Base-by-base conservation (phyloP, 352 stramenopile species). In the Blastocystis sp. region DNA sequence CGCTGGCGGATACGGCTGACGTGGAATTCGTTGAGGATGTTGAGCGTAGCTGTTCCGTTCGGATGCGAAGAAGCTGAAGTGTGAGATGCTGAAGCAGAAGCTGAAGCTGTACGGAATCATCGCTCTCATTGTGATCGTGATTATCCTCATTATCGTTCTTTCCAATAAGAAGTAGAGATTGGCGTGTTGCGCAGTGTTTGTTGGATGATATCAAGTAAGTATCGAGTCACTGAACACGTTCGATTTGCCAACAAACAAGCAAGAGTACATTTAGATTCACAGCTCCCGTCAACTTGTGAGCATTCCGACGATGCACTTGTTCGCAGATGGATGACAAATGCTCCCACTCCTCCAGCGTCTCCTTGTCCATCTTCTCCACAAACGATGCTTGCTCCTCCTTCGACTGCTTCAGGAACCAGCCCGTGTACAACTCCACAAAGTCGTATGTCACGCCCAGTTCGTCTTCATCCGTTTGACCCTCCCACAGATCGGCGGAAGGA, bases 1-100 rank as follows among this genome's bases (percentile, higher is more conserved):
- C 67, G 7, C 44, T 78, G 32, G 67, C 67, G 14, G 67, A 78
- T 56, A 78, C 67, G 7, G 67, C 87, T 93, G 51, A 78, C 36
- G 67, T 78, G n/a, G 36, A n/a, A 14, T 4, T 69, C 0, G 24
- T 9, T 11, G 27, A n/a, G 51, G 7, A 63, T 34, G 46, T 78
- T 16, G 27, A 24, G 29, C 11, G 51, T 78, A 78, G 46, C n/a
- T 78, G 51, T 78, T 78, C 51, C 46, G 51, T 24, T 64, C 46
- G n/a, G 67, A 78, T 78, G 67, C 67, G 0, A 16, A 64, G 46
- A 78, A 78, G n/a, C n/a, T 78, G 51, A 78, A 78, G 51, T 78
- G 67, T 29, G 67, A 78, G 29, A 61, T 63, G 44, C 36, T 78
- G 51, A 78, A 78, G 67, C 36, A 78, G 51, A 78, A 64, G 51